Conservation (phyloP, 2,329 filamentous ascomycete genomes). For the Ascochyta clinopodiicola region DNA sequence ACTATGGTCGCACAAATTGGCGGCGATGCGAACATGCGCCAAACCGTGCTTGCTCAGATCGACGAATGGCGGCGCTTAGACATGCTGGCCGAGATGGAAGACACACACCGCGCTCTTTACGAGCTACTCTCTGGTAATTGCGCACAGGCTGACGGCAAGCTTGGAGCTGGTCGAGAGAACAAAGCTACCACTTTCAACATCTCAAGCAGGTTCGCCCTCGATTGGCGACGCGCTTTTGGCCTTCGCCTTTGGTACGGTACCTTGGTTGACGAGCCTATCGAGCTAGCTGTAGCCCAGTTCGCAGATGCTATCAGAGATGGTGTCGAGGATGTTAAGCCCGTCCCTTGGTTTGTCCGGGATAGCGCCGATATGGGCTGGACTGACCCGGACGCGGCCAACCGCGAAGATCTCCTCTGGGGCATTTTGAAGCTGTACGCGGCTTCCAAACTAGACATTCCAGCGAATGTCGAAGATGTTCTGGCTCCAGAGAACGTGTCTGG, state of each 20-base stretch:
- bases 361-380: slow-evolving; percentile 66
- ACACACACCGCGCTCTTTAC: slow-evolving; percentile 84
- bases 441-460: slow-evolving; percentile 53
- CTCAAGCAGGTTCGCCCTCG: slow-evolving; percentile 80
- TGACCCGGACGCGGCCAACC: slow-evolving; percentile 62
- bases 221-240: slow-evolving; percentile 94
- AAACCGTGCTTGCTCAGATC: slow-evolving; percentile 80
- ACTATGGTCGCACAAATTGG: slow-evolving; percentile 85
- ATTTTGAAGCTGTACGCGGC: slow-evolving; percentile 80
- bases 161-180: slow-evolving; percentile 76
- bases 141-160: slow-evolving; percentile 80
- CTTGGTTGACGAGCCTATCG: slow-evolving; percentile 70
- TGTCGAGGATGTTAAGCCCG: slow-evolving; percentile 71
- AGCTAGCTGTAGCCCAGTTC: slow-evolving; percentile 75
- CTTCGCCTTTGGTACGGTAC: slow-evolving; percentile 89
- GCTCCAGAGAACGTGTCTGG: slow-evolving; percentile 78
- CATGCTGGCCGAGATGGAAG: slow-evolving; percentile 84
- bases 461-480: slow-evolving; percentile 70
- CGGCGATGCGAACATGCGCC: slow-evolving; percentile 71
- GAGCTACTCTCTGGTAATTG: slow-evolving; percentile 88
- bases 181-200: slow-evolving; percentile 80
- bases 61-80: slow-evolving; percentile 83
- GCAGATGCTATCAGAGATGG: slow-evolving; percentile 74
- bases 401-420: slow-evolving; percentile 85
- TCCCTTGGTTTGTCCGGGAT: slow-evolving; percentile 73